Evolutionary conservation across 352 stramenopile species (phyloP).

Genomic region (Pythium periplocum): DNA sequence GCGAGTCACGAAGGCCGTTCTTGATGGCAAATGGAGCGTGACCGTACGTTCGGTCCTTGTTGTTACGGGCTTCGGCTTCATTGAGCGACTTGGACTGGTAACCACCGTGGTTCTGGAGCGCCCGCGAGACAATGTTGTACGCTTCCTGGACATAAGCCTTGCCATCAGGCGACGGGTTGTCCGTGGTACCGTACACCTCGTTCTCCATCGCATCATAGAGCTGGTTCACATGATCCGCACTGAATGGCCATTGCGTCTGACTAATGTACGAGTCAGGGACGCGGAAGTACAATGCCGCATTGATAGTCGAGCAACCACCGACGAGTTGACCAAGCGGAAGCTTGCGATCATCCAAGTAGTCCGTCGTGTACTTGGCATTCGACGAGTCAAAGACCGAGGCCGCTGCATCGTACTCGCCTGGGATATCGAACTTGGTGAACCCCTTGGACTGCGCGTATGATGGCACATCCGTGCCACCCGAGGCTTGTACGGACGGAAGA

Average conservation of each 20-base stretch:
- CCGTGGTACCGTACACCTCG: slow-evolving; percentile 31
- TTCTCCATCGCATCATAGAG: slow-evolving; percentile 54
- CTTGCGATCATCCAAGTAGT: slow-evolving; percentile 39
- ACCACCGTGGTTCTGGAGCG: slow-evolving; percentile 23
- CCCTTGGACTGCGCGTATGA: slow-evolving; percentile 33
- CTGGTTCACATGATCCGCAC: slow-evolving; percentile 48
- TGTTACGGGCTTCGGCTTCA: slow-evolving; percentile 36
- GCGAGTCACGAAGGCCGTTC: slow-evolving; percentile 44
- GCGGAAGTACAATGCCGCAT: slow-evolving; percentile 81
- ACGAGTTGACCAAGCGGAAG: slow-evolving; percentile 71
- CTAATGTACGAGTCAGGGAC: slow-evolving; percentile 41
- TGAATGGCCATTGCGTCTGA: slow-evolving; percentile 41
- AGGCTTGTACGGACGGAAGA: slow-evolving; percentile 30
- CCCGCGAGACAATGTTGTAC: slow-evolving; percentile 36
- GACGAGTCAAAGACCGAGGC: slow-evolving; percentile 30
- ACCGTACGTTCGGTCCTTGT: slow-evolving; percentile 51
- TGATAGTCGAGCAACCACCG: slow-evolving; percentile 78
- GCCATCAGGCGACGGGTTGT: slow-evolving; percentile 40
- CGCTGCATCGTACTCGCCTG: slow-evolving; percentile 40
- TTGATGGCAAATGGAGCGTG: slow-evolving; percentile 50
- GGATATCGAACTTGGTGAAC: slow-evolving; percentile 68
- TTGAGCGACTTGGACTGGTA: slow-evolving; percentile 46
- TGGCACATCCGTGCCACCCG: slow-evolving; percentile 36
- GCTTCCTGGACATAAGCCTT: slow-evolving; percentile 47
- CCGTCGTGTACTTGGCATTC: slow-evolving; percentile 42